Base-by-base conservation (phyloP, 2,329 filamentous ascomycete genomes). In the Cercospora zeae-maydis region DNA sequence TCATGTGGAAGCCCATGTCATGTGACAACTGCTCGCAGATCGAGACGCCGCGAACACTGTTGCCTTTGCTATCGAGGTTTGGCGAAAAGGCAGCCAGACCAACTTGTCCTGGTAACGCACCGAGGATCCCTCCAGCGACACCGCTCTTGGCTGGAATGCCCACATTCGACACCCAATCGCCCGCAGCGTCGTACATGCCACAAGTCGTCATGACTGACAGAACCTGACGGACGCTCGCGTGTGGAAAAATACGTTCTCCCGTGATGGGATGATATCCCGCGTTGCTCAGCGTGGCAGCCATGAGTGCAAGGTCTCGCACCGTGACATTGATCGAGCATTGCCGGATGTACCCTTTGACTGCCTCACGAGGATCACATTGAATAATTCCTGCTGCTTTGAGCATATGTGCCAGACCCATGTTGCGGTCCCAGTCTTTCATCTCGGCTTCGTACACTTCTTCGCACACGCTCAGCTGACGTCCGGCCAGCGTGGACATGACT, bases 181-280 rank as follows among this genome's bases (percentile, higher is more conserved):
- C 76, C 0, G 76, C 76, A n/a, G 75, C 74, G 65, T 78, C 72
- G 66, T 78, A 78, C 76, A 78, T 78, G 31, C 77, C 76, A 47
- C 77, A 78, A 0, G 77, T 78, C 0, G 77, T 78, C 76, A 78
- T 78, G 59, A 78, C 73, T 8, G 77, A 78, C 2, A 78, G 69
- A 0, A 78, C 75, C 49, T 78, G 77, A 7, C 77, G 73, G 0
- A 78, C 76, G 54, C 74, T 77, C 2, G 66, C 63, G 3, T 75
- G 74, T 0, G 76, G 74, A 10, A 78, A 78, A 11, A 78, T 73
- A 9, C 30, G 51, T 13, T 77, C 75, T 1, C 70, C 70, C 0
- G 72, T 75, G 5, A 71, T 58, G 1, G 77, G 77, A 27, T 78
- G 74, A 2, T 75, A 70, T 5, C 77, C 77, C 1, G 70, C 75